Evolutionary conservation across 371 early-diverging fungal genomes (phyloP).

Genomic region (Lichtheimia ornata): DNA sequence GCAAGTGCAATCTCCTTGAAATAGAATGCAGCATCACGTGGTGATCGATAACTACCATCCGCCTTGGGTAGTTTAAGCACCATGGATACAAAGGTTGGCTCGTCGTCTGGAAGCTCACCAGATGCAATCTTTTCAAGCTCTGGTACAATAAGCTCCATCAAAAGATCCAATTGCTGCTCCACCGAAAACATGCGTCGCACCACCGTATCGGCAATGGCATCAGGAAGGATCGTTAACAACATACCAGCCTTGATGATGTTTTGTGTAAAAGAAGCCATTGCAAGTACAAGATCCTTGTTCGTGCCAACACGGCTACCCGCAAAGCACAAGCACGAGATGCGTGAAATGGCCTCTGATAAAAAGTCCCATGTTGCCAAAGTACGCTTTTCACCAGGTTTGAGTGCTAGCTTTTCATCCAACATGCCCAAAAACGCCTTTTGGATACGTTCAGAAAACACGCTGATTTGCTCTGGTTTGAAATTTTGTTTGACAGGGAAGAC

Average conservation of each 20-base stretch:
- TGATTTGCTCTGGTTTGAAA: conserved; percentile 33
- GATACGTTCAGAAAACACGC: conserved; percentile 34
- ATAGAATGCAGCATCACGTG: conserved; percentile 33
- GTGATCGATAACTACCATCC: conserved; percentile 25
- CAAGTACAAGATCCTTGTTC: conserved; percentile 21
- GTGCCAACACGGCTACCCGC: conserved; percentile 28
- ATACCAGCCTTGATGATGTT: conserved; percentile 35
- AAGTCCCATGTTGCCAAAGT: conserved; percentile 14
- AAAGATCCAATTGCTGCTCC: conserved; percentile 32
- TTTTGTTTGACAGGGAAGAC: conserved; percentile 35
- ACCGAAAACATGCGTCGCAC: conserved; percentile 31
- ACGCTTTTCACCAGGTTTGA: conserved; percentile 25
- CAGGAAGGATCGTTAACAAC: conserved; percentile 21
- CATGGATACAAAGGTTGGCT: conserved; percentile 32
- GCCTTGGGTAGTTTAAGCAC: conserved; percentile 23
- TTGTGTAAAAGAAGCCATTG: conserved; percentile 35
- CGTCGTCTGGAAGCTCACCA: conserved; percentile 15
- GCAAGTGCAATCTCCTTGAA: conserved; percentile 40
- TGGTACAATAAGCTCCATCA: conserved; percentile 33
- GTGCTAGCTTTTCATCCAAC: conserved; percentile 14
- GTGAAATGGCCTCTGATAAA: conserved; percentile 22
- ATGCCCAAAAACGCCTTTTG: conserved; percentile 17
- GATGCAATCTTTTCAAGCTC: conserved; percentile 17
- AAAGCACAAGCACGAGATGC: conserved; percentile 36
- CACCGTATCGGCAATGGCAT: conserved; percentile 22